phyloP scores from a whole-genome alignment of 345 rosid genomes.

The Euphorbia pulcherrima region DNA sequence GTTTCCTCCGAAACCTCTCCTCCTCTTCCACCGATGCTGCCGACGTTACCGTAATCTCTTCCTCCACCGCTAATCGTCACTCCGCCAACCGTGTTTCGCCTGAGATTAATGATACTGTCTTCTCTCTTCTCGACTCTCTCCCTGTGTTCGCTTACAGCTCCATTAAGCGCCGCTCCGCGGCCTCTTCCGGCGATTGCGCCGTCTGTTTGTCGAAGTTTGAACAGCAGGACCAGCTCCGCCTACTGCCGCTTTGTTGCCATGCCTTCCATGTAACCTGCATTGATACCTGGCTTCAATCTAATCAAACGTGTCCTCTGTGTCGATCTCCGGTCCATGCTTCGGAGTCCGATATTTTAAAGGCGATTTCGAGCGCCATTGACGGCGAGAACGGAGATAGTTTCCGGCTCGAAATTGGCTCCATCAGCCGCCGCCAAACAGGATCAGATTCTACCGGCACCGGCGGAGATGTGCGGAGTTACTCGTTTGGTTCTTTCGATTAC shows the following conservation, averaged over 20 bases:
- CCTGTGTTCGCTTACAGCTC: conserved; percentile 75
- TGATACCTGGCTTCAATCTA: conserved; percentile 68
- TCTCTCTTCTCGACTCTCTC: conserved; percentile 53
- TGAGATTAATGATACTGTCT: conserved; percentile 21
- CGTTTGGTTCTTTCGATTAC: conserved; percentile 82
- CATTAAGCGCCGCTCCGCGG: conserved; percentile 55
- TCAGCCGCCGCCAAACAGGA: conserved; percentile 47
- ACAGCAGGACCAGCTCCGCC: conserved; percentile 68
- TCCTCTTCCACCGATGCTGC: conserved; percentile 22
- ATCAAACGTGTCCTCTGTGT: conserved; percentile 86
- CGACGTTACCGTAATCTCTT: not conserved
- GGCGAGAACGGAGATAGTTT: conserved; percentile 47
- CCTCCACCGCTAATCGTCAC: conserved; percentile 24
- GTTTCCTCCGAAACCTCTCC: conserved; percentile 39
- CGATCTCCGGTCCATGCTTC: conserved; percentile 69
- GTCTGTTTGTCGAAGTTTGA: conserved; percentile 80
- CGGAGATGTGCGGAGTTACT: conserved; percentile 47
- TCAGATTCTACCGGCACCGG: conserved; percentile 11
- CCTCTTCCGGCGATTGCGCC: conserved; percentile 58
- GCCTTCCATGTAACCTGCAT: conserved; percentile 82
- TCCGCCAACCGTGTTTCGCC: conserved; percentile 48
- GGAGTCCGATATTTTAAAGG: conserved; percentile 54
- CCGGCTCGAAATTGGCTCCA: conserved; percentile 82
- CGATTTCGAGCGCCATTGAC: conserved; percentile 25
- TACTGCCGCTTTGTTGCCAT: conserved; percentile 83